phyloP scores from a whole-genome alignment of 768 basidiomycete genomes.

The Tulasnella sp. region DNA sequence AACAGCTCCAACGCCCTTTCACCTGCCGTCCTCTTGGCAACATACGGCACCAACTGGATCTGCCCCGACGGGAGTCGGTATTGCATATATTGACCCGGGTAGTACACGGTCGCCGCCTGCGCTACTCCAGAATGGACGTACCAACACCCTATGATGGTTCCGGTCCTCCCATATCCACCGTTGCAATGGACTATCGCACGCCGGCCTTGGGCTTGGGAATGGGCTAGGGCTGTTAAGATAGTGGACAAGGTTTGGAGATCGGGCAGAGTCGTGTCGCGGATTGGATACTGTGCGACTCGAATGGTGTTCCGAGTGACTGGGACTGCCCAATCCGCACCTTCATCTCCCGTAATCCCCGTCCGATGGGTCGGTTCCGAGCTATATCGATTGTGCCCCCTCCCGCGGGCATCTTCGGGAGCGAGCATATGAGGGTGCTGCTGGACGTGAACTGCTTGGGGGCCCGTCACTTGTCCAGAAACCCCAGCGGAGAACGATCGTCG shows the following conservation, averaged over 20 bases:
- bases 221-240: neutral
- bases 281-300: neutral
- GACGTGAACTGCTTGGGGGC: too few species aligned
- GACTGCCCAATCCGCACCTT: neutral
- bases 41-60: neutral
- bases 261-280: neutral
- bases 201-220: neutral
- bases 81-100: neutral
- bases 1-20: slow-evolving; percentile 6
- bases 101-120: neutral
- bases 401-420: neutral
- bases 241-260: neutral
- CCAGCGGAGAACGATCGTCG: neutral
- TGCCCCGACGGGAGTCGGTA: neutral
- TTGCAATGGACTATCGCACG: slow-evolving; percentile 2
- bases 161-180: slow-evolving; percentile 6
- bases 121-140: neutral
- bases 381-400: neutral
- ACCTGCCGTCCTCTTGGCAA: neutral
- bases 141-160: slow-evolving; percentile 11
- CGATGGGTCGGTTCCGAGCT: neutral
- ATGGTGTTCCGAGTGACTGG: neutral
- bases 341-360: neutral
- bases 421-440: neutral
- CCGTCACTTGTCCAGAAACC: neutral